Evolutionary conservation across 495 filamentous ascomycete genomes (phyloP), one percentile per base, ranked within the genome.

Genomic region (Penicillium samsonianum): DNA sequence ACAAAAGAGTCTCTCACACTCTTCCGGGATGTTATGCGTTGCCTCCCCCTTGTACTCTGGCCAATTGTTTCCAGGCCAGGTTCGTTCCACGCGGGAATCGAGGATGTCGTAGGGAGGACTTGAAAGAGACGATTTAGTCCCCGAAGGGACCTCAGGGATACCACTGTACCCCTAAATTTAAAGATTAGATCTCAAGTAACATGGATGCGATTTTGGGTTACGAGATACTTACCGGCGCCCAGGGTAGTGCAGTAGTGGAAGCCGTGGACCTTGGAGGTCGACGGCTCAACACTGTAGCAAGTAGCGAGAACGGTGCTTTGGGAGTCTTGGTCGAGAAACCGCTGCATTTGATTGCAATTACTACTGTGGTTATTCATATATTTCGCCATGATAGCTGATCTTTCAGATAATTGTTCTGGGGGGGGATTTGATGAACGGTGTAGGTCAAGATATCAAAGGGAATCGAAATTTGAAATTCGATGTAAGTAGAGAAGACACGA

Each of bases 1-100:
- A 82, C 92, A 97, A 83, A 97, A 94, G 84, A 97, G 92, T 78
- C 92, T 97, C 92, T 96, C 92, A 97, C 92, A 95, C 90, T 96
- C 91, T 90, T 85, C 92, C 90, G 87, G 89, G 82, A 97, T 96
- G 79, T 84, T 86, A 77, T 90, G 85, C 87, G 88, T 83, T 84
- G 92, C 92, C 89, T 90, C 92, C 88, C 86, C 87, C 82, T 83
- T 83, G 69, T 84, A 72, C 72, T 76, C 80, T 72, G 68, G 56
- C 67, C 67, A 58, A 54, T 59, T 64, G 33, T 67, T 65, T 45
- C 67, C 67, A 51, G 68, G 48, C 69, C 68, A 79, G 67, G 75
- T 79, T 70, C 83, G 78, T 67, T 81, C 84, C 69, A 82, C 76
- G 69, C 80, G 72, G 77, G 84, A 78, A 73, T 80, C 81, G 68